Evolutionary conservation across 2,329 filamentous ascomycete genomes (phyloP), one percentile per base, ranked within the genome.

Genomic region (Fusarium camptoceras): DNA sequence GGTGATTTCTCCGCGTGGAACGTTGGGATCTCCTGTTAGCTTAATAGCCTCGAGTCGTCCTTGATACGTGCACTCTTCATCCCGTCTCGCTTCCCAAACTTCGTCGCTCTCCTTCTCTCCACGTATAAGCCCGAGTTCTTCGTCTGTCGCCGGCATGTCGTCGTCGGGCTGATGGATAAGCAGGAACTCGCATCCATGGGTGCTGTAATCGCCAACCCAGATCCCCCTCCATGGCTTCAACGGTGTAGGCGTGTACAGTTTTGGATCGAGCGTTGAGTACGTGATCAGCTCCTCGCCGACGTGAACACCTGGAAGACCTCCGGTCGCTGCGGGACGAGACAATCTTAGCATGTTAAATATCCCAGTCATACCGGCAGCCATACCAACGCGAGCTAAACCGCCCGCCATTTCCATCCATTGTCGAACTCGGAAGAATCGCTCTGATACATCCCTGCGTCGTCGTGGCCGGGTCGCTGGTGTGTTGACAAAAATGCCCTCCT

Each of bases 141-240:
- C 78, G 57, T 84, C 78, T 2, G 81, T 77, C 5, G 73, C 74
- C 2, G 77, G 73, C 42, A 81, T 41, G 12, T 57, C 79, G 31
- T 85, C 82, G 20, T 86, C 83, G 0, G 89, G 89, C 76, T 99
- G 96, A 72, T 94, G 84, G 47, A 98, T 83, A 15, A 97, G 83
- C 7, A 98, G 76, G 59, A 98, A 97, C 78, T 98, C 95, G 78
- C 92, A 94, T 1, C 94, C 94, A 74, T 98, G 94, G 0, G 88
- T 89, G 27, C 89, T 91, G 75, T 97, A 98, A 77, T 98, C 94
- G 1, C 94, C 94, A 18, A 94, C 91, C 92, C 93, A 98, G 30
- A 99, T 93, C 0, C 95, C 95, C 68, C 94, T 89, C 83, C 91
- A 98, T 0, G 94, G 94, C 77, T 94, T 95, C 57, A 90, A 85